These are phyloP conservation scores for Phalaenopsis aphrodite DNA, from an alignment of 106 monocot genomes.

Conservation along the genomic window DNA sequence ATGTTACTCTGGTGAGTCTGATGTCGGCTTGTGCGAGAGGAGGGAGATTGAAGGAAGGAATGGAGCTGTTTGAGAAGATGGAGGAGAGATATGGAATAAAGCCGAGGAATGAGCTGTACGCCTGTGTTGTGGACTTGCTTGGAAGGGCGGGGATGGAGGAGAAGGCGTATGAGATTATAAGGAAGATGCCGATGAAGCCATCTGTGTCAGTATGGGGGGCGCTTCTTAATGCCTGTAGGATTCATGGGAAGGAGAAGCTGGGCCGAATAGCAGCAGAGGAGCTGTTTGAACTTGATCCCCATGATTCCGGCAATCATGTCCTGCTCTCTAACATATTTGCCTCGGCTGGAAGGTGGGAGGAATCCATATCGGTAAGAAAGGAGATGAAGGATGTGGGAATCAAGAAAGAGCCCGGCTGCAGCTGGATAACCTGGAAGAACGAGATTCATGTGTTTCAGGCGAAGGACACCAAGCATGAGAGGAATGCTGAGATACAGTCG, in stretches of 20 bases:
- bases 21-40: conserved; percentile 71
- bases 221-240: conserved; percentile 70
- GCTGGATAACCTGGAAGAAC: conserved; percentile 91
- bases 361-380: conserved; percentile 67
- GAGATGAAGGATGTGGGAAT: conserved; percentile 76
- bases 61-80: conserved; percentile 68
- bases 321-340: conserved; percentile 80
- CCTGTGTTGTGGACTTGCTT: conserved; percentile 81
- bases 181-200: conserved; percentile 65
- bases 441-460: conserved; percentile 79
- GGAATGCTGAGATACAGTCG: conserved; percentile 54
- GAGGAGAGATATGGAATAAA: conserved; percentile 56
- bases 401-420: conserved; percentile 84
- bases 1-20: conserved; percentile 61
- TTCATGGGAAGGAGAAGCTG: conserved; percentile 68
- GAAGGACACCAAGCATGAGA: conserved; percentile 57
- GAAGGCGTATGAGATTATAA: conserved; percentile 63
- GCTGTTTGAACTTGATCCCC: conserved; percentile 66
- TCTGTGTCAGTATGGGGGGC: conserved; percentile 85
- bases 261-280: conserved; percentile 67
- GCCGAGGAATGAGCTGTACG: conserved; percentile 65
- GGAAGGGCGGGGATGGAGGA: conserved; percentile 84
- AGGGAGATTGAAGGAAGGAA: conserved; percentile 47
- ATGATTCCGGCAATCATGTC: conserved; percentile 76
- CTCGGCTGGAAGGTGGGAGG: conserved; percentile 83